Conservation (phyloP, 2,329 filamentous ascomycete species). For the Alternaria incomplexa region DNA sequence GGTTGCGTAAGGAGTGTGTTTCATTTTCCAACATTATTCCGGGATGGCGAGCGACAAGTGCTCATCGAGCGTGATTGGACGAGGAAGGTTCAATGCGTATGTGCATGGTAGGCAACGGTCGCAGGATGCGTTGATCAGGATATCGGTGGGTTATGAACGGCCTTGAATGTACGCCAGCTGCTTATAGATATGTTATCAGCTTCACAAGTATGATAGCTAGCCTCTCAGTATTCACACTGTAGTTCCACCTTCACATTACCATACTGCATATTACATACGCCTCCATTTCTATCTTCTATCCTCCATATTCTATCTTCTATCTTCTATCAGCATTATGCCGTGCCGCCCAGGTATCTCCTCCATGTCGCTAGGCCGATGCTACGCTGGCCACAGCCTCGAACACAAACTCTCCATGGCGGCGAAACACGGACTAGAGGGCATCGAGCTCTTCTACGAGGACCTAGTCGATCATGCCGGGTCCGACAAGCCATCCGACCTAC, state of each 20-base stretch:
- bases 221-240: background rate
- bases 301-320: background rate
- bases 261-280: background rate
- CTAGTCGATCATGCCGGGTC: conserved; percentile 65
- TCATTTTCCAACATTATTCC: conserved; percentile 5
- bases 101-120: background rate
- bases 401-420: conserved; percentile 73
- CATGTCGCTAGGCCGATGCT: conserved; percentile 77
- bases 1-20: conserved; percentile 4
- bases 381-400: conserved; percentile 67
- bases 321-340: conserved; percentile 46
- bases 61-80: background rate
- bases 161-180: background rate
- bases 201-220: background rate
- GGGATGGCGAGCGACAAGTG: background rate
- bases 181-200: background rate
- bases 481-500: conserved; percentile 54
- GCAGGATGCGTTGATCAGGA: background rate
- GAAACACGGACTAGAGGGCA: conserved; percentile 68
- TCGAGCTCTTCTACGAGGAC: conserved; percentile 82
- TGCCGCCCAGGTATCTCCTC: conserved; percentile 73
- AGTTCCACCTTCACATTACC: background rate
- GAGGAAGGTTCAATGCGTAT: background rate
- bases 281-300: background rate
- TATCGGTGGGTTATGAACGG: background rate